These are phyloP conservation scores for Talaromyces islandicus DNA, from an alignment of 2,329 filamentous ascomycete species.

Conservation along the genomic window DNA sequence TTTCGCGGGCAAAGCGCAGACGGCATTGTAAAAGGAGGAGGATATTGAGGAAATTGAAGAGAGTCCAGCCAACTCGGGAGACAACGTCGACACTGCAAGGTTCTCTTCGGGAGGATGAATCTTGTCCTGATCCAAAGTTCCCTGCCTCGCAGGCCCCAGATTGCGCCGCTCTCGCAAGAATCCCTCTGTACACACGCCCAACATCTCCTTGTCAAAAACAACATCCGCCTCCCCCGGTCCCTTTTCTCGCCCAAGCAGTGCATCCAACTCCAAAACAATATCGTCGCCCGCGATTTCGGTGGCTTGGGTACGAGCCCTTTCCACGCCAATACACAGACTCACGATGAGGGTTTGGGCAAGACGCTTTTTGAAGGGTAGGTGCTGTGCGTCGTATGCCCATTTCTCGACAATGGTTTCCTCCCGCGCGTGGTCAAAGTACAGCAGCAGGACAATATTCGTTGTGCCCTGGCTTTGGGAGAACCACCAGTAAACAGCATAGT, in stretches of 20 bases:
- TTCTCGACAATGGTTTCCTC: slow-evolving; percentile 1
- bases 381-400: not conserved
- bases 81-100: not conserved
- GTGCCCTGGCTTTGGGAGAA: slow-evolving; percentile 2
- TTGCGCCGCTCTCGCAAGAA: slow-evolving; percentile 1
- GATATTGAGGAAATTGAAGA: not conserved
- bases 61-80: not conserved
- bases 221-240: not conserved
- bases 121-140: not conserved
- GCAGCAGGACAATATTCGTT: not conserved
- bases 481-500: slow-evolving; percentile 9
- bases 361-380: slow-evolving; percentile 1
- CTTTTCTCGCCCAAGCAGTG: slow-evolving; percentile 1
- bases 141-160: not conserved
- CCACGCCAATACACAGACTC: not conserved
- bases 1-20: not conserved
- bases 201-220: not conserved
- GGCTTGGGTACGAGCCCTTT: not conserved
- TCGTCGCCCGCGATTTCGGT: not conserved
- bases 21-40: not conserved
- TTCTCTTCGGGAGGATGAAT: not conserved
- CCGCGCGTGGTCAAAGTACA: slow-evolving; percentile 3
- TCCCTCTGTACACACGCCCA: slow-evolving; percentile 1
- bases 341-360: not conserved
- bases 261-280: not conserved